Evolutionary conservation across 2,329 filamentous ascomycete species (phyloP).

Genomic region (Pleoardoris graminearum): DNA sequence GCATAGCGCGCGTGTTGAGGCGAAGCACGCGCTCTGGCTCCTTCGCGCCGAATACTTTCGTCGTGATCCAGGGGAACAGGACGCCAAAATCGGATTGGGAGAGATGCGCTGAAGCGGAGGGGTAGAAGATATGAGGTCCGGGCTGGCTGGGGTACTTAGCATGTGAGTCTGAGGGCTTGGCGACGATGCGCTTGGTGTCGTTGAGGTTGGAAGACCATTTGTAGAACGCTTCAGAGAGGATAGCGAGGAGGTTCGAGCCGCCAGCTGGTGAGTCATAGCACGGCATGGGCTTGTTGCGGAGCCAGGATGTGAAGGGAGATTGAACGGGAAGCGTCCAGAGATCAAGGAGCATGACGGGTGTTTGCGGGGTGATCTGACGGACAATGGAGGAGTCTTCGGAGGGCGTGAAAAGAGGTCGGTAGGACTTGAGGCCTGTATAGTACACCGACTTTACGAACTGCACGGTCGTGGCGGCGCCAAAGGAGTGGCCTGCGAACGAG

Average conservation of each 20-base stretch:
- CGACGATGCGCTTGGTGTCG: constrained; percentile 67
- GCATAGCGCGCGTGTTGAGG: constrained; percentile 78
- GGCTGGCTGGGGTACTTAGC: constrained; percentile 44
- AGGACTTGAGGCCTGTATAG: constrained; percentile 56
- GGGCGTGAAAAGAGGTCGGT: constrained; percentile 65
- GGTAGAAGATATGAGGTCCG: constrained; percentile 73
- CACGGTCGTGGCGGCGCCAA: constrained; percentile 73
- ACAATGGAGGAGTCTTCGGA: constrained; percentile 59
- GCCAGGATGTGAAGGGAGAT: constrained; percentile 62
- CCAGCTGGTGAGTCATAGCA: constrained; percentile 59
- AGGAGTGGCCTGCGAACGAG: constrained; percentile 78
- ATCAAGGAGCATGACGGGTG: constrained; percentile 72
- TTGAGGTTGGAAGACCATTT: constrained; percentile 76
- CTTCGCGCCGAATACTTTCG: constrained; percentile 59
- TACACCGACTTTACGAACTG: constrained; percentile 81
- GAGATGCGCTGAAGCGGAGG: constrained; percentile 73
- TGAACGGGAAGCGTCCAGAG: constrained; percentile 78
- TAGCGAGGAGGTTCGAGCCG: constrained; percentile 64
- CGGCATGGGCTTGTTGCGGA: constrained; percentile 75
- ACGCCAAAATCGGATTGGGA: constrained; percentile 83
- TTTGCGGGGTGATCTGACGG: constrained; percentile 68
- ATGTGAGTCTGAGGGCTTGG: constrained; percentile 57
- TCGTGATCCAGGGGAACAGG: constrained; percentile 71
- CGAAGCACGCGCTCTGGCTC: constrained; percentile 78
- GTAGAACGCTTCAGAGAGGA: constrained; percentile 77